Conservation (phyloP, 371 early-diverging fungal species). For the Mortierella sp. region DNA sequence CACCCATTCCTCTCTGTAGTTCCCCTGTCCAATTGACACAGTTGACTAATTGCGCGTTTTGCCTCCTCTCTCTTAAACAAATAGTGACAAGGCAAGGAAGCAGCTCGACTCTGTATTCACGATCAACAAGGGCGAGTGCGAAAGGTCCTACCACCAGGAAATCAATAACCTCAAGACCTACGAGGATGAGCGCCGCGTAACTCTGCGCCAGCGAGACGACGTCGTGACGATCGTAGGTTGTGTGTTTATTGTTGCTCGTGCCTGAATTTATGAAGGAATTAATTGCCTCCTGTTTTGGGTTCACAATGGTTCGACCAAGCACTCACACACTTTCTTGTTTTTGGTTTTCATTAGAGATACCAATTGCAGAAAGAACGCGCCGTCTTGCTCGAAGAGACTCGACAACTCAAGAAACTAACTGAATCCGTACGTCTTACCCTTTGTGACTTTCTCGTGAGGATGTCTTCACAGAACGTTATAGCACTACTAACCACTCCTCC, state of each 20-base stretch:
- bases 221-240: conserved; percentile 44
- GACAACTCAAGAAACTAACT: conserved; percentile 48
- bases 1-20: background rate
- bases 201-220: conserved; percentile 46
- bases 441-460: no score
- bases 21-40: background rate
- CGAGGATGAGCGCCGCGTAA: conserved; percentile 44
- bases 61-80: background rate
- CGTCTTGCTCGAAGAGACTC: conserved; percentile 38
- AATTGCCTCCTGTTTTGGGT: background rate
- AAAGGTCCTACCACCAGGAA: conserved; percentile 26
- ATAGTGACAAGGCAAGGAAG: conserved; percentile 40
- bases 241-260: conserved; percentile 2
- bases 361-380: conserved; percentile 34
- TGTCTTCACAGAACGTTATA: background rate
- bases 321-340: background rate
- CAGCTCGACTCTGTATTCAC: conserved; percentile 51
- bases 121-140: conserved; percentile 36
- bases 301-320: background rate
- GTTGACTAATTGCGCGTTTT: background rate
- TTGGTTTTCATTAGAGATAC: conserved; percentile 24
- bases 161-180: conserved; percentile 34
- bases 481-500: background rate
- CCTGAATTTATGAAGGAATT: background rate
- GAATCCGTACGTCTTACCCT: conserved; percentile 34